Conservation (phyloP, 1,284 basidiomycete genomes). For the Apiotrichum brassicae region DNA sequence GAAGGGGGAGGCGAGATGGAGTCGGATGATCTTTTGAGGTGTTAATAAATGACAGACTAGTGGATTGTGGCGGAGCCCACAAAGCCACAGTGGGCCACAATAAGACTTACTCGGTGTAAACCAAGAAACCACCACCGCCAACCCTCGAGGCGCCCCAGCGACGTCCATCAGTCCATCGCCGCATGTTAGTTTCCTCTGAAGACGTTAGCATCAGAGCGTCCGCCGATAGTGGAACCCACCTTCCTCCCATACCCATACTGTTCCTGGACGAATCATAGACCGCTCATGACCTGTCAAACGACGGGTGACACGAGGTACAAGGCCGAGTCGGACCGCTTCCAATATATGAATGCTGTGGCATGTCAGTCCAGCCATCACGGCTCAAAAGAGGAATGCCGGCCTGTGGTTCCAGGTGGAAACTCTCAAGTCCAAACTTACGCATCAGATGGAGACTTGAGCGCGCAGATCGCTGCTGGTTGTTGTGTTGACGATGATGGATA, state of each 20-base stretch:
- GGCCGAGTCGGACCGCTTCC: slow-evolving; percentile 78
- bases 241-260: slow-evolving; percentile 96
- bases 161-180: slow-evolving; percentile 51
- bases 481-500: slow-evolving; percentile 40
- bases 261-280: slow-evolving; percentile 82
- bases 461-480: slow-evolving; percentile 43
- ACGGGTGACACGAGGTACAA: slow-evolving; percentile 83
- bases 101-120: slow-evolving; percentile 44
- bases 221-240: slow-evolving; percentile 57
- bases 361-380: no score
- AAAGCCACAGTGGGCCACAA: neutral
- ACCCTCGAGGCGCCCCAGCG: slow-evolving; percentile 51
- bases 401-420: no score
- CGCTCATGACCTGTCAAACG: slow-evolving; percentile 86
- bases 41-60: no score
- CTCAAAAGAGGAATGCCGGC: no score
- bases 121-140: slow-evolving; percentile 49
- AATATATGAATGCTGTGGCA: slow-evolving; percentile 64
- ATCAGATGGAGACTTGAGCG: slow-evolving; percentile 42
- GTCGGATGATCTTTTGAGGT: slow-evolving; percentile 32
- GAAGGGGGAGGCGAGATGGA: slow-evolving; percentile 34
- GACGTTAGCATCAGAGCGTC: neutral
- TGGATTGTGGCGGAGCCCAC: no score
- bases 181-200: slow-evolving; percentile 47
- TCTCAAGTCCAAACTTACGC: no score